Evolutionary conservation across 306 rosid genomes (phyloP), one percentile per base, ranked within the genome.

Genomic region (Erythrophleum fordii): DNA sequence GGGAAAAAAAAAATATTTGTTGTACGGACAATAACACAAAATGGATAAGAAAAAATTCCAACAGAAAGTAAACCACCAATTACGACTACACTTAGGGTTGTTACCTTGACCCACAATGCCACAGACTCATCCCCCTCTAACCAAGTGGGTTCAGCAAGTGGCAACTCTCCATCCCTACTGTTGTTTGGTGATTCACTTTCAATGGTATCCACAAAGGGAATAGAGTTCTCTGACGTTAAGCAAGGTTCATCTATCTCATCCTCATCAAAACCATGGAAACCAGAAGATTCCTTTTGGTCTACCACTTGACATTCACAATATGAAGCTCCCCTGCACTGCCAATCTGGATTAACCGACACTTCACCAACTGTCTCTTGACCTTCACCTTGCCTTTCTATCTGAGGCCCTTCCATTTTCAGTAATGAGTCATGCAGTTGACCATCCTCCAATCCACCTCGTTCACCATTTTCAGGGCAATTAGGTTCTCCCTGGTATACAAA

Each of bases 51-150:
- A 45, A 1, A 75, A 45, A 5, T 4, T 37, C 56, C 76, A 14
- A 76, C 18, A 75, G 45, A 42, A 60, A 71, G 28, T 45, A 72
- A 44, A 64, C 78, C 59, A 49, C 68, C 55, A 56, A 74, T 75
- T 75, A 37, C 69, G 28, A 68, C 26, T 67, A 45, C 23, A 72
- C 35, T 82, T 69, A 72, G 55, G 78, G 46, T 11, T 20, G 72
- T 48, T 89, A 95, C 99, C 99, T 93, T 96, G 74, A 93, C 97
- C 99, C 99, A 96, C 86, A 96, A 69, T 68, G 99, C 98, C 76
- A 93, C 85, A 65, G 99, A 87, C 83, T 66, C 94, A 80, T 93
- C 98, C 53, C 93, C 91, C 80, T 96, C 92, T 52, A 96, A 86
- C 99, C 98, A 96, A 37, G 86, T 79, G 34, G 99, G 93, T 81